A percentile compares a stretch with the other conserved stretches of the same genome.
Conservation (phyloP, 352 stramenopile species). For the Peronosclerospora sorghi region DNA sequence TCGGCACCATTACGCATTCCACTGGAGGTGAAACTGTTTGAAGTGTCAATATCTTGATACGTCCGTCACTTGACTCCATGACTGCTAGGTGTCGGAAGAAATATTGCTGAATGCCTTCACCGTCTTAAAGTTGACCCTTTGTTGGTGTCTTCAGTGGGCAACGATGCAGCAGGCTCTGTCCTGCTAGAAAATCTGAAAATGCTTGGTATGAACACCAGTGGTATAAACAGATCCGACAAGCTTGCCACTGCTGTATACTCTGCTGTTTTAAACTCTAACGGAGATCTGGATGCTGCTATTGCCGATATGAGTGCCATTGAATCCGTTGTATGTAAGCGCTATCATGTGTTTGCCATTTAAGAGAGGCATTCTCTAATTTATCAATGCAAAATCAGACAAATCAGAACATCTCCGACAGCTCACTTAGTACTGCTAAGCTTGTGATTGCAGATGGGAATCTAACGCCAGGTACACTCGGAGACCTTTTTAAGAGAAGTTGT, state of each 20-base stretch:
- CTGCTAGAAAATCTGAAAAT: slow-evolving; percentile 59
- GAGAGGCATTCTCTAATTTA: background rate
- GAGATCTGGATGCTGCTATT: slow-evolving; percentile 78
- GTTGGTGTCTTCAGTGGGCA: slow-evolving; percentile 75
- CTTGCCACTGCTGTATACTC: slow-evolving; percentile 79
- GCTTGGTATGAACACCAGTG: slow-evolving; percentile 47
- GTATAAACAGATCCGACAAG: slow-evolving; percentile 36
- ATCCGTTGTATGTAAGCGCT: slow-evolving; percentile 38
- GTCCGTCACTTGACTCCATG: background rate
- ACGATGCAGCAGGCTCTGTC: slow-evolving; percentile 56
- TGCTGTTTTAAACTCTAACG: slow-evolving; percentile 56
- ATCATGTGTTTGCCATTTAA: background rate
- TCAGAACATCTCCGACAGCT: slow-evolving; percentile 25
- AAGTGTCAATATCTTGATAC: too few relatives aligned
- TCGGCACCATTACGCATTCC: slow-evolving; percentile 70
- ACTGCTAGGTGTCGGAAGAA: slow-evolving; percentile 80
- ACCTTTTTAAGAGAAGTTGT: slow-evolving; percentile 40
- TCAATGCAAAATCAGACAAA: slow-evolving; percentile 26
- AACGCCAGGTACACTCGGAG: slow-evolving; percentile 25
- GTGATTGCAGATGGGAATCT: slow-evolving; percentile 78
- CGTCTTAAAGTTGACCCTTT: slow-evolving; percentile 51
- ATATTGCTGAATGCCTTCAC: slow-evolving; percentile 85
- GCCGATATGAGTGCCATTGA: slow-evolving; percentile 82
- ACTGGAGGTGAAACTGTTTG: slow-evolving; percentile 39
- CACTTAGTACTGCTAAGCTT: slow-evolving; percentile 37